Base-by-base conservation (phyloP, 2,329 filamentous ascomycete species). In the Sarocladium kiliense region DNA sequence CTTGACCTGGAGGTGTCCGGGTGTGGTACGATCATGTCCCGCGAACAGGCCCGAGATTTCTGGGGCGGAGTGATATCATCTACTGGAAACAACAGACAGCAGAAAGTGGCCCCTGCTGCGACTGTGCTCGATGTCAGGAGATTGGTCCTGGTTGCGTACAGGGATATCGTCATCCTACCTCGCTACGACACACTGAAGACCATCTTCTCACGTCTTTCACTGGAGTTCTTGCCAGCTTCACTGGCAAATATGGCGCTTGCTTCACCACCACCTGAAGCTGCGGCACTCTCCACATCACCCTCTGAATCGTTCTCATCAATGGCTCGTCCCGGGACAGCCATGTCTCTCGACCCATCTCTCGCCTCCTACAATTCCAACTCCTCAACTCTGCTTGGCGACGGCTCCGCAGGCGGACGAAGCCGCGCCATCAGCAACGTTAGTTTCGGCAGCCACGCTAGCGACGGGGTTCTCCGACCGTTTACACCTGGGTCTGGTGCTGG, bases 1-100 rank as follows among this genome's bases (percentile, higher is more conserved):
- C 75, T 99, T 1, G 94, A 99, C 65, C 81, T 96, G 11, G 94
- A 99, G 67, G 96, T 99, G 67, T 87, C 90, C 54, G 94, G 93
- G 5, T 81, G 82, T 47, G 94, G 94, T 16, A 77, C 84, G 0
- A 81, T 97, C 55, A 87, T 97, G 81, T 86, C 81, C 1, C 71
- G 81, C 0, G 85, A 90, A 4, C 87, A 95, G 70, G 88, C 92
- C 3, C 84, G 86, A 39, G 93, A 97, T 57, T 96, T 97, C 65
- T 97, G 93, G 91, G 88, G 88, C 26, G 86, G 85, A 6, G 79
- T 89, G 18, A 76, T 86, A 44, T 70, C 69, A 3, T 60, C 63
- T 26, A 61, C 62, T 53, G n/a, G 32, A 10, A 14, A 4, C 49
- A 39, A 18, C 36, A 25, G 19, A 11, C 50, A 53, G 19, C 21